These are phyloP conservation scores for Phytomonas serpens DNA, from an alignment of 208 protist species.

Conservation along the genomic window DNA sequence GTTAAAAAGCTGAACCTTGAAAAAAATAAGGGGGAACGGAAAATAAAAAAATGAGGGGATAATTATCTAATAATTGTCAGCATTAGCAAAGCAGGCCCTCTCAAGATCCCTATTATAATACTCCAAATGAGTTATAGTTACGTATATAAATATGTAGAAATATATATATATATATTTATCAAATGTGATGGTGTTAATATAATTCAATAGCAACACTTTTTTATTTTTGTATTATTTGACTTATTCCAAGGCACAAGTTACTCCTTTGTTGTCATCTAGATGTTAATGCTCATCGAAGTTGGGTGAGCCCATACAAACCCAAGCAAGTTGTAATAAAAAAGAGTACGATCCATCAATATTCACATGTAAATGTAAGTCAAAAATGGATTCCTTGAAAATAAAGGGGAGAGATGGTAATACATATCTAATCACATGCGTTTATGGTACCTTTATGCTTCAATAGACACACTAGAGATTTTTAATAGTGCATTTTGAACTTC, in stretches of 20 bases:
- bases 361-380: background rate
- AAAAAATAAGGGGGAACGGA: constrained; percentile 11
- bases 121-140: background rate
- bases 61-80: background rate
- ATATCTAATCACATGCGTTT: background rate
- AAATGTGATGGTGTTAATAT: background rate
- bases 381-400: background rate
- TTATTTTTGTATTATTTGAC: background rate
- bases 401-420: background rate
- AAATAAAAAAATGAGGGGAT: constrained; percentile 7
- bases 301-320: background rate
- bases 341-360: background rate
- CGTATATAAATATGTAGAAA: background rate
- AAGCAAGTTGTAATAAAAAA: background rate
- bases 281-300: background rate
- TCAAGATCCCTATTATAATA: too few relatives aligned
- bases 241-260: background rate
- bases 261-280: background rate
- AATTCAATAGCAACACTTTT: background rate
- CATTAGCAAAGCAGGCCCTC: too few relatives aligned
- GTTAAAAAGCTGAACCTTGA: constrained; percentile 1
- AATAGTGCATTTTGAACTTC: background rate
- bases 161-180: background rate
- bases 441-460: background rate
- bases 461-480: background rate